Percentiles rank a stretch among this genome's conserved stretches.
phyloP scores from a whole-genome alignment of 2,329 filamentous ascomycete species.

The Cladosporium sp. region DNA sequence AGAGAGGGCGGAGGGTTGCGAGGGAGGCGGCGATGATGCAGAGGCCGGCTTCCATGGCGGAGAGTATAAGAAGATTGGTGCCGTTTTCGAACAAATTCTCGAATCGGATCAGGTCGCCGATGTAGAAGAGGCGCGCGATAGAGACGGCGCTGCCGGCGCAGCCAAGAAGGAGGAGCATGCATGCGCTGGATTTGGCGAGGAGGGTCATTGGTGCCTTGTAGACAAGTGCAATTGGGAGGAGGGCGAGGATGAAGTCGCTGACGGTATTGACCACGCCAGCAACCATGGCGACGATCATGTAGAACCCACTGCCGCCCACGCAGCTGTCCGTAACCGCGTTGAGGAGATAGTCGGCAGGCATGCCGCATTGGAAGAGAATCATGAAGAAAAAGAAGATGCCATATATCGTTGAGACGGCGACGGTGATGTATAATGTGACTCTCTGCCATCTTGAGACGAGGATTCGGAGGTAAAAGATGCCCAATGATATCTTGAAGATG shows the following conservation, averaged over 20 bases:
- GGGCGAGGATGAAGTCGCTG: constrained; percentile 33
- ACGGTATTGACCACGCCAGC: constrained; percentile 32
- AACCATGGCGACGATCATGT: constrained; percentile 20
- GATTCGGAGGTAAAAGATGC: constrained; percentile 42
- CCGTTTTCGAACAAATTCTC: constrained; percentile 23
- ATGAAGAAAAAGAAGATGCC: constrained; percentile 31
- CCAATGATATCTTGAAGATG: constrained; percentile 41
- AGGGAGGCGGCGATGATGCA: constrained; percentile 31
- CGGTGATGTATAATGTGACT: constrained; percentile 23
- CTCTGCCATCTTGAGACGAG: constrained; percentile 37
- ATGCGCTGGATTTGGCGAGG: constrained; percentile 38
- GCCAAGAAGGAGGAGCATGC: constrained; percentile 37
- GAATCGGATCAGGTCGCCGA: constrained; percentile 18
- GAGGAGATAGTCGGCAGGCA: constrained; percentile 19
- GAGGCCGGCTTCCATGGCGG: constrained; percentile 32
- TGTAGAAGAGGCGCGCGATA: constrained; percentile 23
- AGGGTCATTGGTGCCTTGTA: constrained; percentile 37
- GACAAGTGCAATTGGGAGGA: constrained; percentile 38
- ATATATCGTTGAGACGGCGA: constrained; percentile 31
- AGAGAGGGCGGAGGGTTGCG: constrained; percentile 31
- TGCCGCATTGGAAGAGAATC: constrained; percentile 28
- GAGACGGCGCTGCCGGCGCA: constrained; percentile 22
- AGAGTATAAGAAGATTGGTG: constrained; percentile 27
- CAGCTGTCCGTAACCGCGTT: constrained; percentile 21
- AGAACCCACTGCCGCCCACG: constrained; percentile 12